These are phyloP conservation scores for Ogataea nakhonphanomensis DNA, from an alignment of 805 yeast genomes.

Conservation along the genomic window DNA sequence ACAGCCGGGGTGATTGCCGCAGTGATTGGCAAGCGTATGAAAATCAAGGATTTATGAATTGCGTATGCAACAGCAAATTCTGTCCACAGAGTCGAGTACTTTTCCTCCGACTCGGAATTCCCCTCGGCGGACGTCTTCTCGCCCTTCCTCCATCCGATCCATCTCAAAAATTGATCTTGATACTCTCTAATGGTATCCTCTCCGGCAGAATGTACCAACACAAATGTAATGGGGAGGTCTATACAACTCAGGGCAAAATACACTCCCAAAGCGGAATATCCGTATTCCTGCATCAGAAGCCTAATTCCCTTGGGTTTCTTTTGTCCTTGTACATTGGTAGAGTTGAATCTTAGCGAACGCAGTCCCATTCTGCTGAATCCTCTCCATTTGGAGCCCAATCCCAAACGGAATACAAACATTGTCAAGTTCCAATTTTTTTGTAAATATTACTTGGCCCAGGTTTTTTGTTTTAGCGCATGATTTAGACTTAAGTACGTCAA, in stretches of 20 bases:
- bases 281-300: conserved; percentile 77
- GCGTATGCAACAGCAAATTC: conserved; percentile 92
- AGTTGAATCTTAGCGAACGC: conserved; percentile 17
- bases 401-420: conserved; percentile 3
- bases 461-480: too few species aligned
- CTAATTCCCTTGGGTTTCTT: conserved; percentile 48
- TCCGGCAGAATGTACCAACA: conserved; percentile 82
- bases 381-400: conserved; percentile 1
- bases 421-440: not conserved
- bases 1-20: conserved; percentile 88
- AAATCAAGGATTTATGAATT: conserved; percentile 79
- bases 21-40: conserved; percentile 82
- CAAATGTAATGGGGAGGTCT: conserved; percentile 81
- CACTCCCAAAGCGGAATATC: conserved; percentile 86
- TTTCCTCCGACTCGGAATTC: conserved; percentile 13
- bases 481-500: too few species aligned
- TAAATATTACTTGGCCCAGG: conserved; percentile 1
- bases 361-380: not conserved
- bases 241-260: conserved; percentile 69
- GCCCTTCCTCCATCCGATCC: conserved; percentile 48
- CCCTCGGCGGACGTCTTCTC: conserved; percentile 20
- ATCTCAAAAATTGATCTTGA: conserved; percentile 57
- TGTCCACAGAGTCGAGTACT: conserved; percentile 53
- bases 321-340: conserved; percentile 10
- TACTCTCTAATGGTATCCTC: conserved; percentile 71